Evolutionary conservation across 2,329 filamentous ascomycete species (phyloP), one percentile per base, ranked within the genome.

Genomic region (Blumeria graminis): DNA sequence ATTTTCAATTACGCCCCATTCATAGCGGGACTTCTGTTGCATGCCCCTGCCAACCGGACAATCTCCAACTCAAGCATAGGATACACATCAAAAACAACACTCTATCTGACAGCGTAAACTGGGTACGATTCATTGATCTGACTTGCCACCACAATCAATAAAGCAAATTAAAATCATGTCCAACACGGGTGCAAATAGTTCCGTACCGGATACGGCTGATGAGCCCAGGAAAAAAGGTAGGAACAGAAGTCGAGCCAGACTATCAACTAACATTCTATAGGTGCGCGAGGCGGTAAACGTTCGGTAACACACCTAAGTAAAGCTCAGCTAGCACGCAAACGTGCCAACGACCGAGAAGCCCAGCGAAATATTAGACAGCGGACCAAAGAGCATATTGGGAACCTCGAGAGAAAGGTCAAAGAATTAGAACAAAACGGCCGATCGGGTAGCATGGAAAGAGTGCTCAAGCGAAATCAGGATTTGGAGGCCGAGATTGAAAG

Each of bases 281-380:
- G 62, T 41, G 60, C 63, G 28, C 58, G 63, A 33, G 63, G 62
- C 76, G 76, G 76, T 55, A 77, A 83, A 57, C 78, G 87, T 63
- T 88, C 86, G 59, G 87, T 94, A 57, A 87, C 87, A 61, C 90
- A 86, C 66, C 75, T 94, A 66, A 93, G 86, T 33, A 85, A 87
- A 18, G 84, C 88, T 59, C 88, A 94, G 70, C 76, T 94, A 58
- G 86, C 83, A 43, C 83, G 88, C 67, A 94, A 94, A 73, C 77
- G 88, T 61, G 86, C 86, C 66, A 94, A 94, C 71, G 88, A 94
- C 68, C 79, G 88, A 60, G 86, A 94, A 69, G 87, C 88, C 48
- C 88, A 94, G 70, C 79, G 88, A 53, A 87, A 86, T 54, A 94
- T 94, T 61, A 76, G 88, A 55, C 84, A 87, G 67, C 77, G 88